phyloP scores from a whole-genome alignment of 1,284 basidiomycete genomes.

The Rhizopogon parksii region DNA sequence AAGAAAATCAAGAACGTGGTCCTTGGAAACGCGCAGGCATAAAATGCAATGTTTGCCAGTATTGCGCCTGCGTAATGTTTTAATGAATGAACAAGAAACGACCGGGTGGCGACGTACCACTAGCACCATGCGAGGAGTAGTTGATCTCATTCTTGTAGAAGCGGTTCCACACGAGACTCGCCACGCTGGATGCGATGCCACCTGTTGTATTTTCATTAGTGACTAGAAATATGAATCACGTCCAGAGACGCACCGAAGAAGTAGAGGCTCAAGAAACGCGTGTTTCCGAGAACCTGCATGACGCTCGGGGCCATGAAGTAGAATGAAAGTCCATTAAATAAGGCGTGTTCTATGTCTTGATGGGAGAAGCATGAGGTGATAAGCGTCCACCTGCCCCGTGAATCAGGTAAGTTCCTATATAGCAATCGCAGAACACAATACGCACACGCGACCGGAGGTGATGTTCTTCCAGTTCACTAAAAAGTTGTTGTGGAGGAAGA shows the following conservation, averaged over 20 bases:
- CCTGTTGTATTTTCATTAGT: constrained; percentile 31
- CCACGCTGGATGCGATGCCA: constrained; percentile 56
- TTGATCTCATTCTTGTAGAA: constrained; percentile 34
- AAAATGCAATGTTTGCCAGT: constrained; percentile 64
- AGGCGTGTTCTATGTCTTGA: constrained; percentile 52
- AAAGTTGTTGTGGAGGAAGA: constrained; percentile 69
- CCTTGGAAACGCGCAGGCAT: constrained; percentile 64
- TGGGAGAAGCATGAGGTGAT: constrained; percentile 76
- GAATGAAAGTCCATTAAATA: constrained; percentile 75
- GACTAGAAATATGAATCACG: not conserved
- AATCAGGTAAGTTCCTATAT: not conserved
- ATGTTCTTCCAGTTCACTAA: constrained; percentile 59
- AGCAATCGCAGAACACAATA: constrained; percentile 5
- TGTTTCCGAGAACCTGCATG: constrained; percentile 62
- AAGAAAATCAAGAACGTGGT: constrained; percentile 75
- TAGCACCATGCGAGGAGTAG: constrained; percentile 64
- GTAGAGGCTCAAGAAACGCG: constrained; percentile 71
- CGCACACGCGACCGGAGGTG: constrained; percentile 62
- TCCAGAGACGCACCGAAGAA: constrained; percentile 46
- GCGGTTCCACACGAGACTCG: constrained; percentile 54
- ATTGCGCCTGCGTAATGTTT: constrained; percentile 51
- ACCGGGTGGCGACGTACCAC: constrained; percentile 40
- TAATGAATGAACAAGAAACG: not conserved
- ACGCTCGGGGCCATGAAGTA: constrained; percentile 75
- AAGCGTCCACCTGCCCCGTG: constrained; percentile 64